A percentile compares a stretch with the other conserved stretches of the same genome.
phyloP scores from a whole-genome alignment of 2,329 filamentous ascomycete species.

The Epichloe brachyelytri region DNA sequence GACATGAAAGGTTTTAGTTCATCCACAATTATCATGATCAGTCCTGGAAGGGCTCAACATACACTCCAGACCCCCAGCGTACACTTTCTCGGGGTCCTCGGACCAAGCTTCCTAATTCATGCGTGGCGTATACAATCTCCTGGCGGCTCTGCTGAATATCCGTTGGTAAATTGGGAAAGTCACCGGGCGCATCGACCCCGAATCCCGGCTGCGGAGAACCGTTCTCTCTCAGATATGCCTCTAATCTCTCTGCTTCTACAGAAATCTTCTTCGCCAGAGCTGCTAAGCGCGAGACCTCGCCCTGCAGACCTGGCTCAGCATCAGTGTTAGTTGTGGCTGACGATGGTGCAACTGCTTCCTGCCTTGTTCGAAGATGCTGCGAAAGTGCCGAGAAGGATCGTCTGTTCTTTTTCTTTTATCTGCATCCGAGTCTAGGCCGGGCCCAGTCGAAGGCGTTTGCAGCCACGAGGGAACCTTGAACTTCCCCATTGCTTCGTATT shows the following conservation, averaged over 20 bases:
- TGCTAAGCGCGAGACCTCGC: constrained; percentile 25
- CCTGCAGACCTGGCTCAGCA: background rate
- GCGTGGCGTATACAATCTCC: constrained; percentile 35
- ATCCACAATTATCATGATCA: background rate
- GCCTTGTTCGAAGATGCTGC: constrained; percentile 12
- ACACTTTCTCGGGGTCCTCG: constrained; percentile 37
- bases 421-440: constrained; percentile 9
- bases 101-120: constrained; percentile 33
- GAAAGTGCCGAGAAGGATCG: constrained; percentile 19
- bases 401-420: constrained; percentile 23
- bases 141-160: constrained; percentile 32
- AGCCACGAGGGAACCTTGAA: constrained; percentile 24
- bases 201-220: constrained; percentile 30
- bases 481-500: constrained; percentile 16
- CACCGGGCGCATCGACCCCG: constrained; percentile 27
- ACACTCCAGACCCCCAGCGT: constrained; percentile 40
- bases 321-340: constrained; percentile 1
- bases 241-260: constrained; percentile 35
- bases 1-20: constrained; percentile 1
- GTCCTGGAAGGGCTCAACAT: constrained; percentile 12
- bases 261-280: constrained; percentile 34
- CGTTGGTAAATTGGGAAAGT: constrained; percentile 34
- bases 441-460: constrained; percentile 11
- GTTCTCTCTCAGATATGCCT: constrained; percentile 31
- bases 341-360: background rate